Evolutionary conservation across 139 green algal species (phyloP), one percentile per base, ranked within the genome.

Genomic region (Ettlia oleoabundans): DNA sequence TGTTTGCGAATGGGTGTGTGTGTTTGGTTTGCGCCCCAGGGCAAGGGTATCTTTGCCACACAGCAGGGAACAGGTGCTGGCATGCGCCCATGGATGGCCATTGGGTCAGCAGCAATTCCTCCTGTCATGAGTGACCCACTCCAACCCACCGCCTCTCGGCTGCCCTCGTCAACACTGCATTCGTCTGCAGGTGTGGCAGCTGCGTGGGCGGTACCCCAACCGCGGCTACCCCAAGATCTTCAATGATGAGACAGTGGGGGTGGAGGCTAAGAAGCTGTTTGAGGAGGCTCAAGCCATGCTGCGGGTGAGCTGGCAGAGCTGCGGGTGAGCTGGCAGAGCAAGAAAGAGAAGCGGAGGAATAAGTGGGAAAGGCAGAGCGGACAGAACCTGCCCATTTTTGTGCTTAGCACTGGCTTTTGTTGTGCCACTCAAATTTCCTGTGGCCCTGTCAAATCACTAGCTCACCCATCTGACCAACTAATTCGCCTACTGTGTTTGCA

Each of bases 141-240:
- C 15, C 47, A n/a, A n/a, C n/a, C n/a, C n/a, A n/a, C n/a, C n/a
- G n/a, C n/a, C n/a, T n/a, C n/a, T n/a, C n/a, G n/a, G n/a, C n/a
- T n/a, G n/a, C n/a, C n/a, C n/a, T n/a, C 21, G 28, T 65, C 21
- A 9, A 32, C 21, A n/a, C 43, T 10, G 3, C 35, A 13, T 1
- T n/a, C 13, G n/a, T 1, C 32, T 42, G 61, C 88, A 97, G 91
- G 95, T 98, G 70, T 99, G 97, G 97, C 97, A 99, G 91, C 90
- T 99, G 76, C 92, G 97, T 10, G 97, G 97, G 0, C 89, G 97
- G 24, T 99, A 99, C 90, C 97, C 97, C 80, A 99, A 99, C 90
- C 93, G 97, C 58, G 96, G 96, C 78, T 99, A 98, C 86, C 97
- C 97, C 72, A 98, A 98, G 86, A 99, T 99, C 89, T 99, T 99